Conservation (phyloP, 768 basidiomycete species). For the Dentipellis fragilis region DNA sequence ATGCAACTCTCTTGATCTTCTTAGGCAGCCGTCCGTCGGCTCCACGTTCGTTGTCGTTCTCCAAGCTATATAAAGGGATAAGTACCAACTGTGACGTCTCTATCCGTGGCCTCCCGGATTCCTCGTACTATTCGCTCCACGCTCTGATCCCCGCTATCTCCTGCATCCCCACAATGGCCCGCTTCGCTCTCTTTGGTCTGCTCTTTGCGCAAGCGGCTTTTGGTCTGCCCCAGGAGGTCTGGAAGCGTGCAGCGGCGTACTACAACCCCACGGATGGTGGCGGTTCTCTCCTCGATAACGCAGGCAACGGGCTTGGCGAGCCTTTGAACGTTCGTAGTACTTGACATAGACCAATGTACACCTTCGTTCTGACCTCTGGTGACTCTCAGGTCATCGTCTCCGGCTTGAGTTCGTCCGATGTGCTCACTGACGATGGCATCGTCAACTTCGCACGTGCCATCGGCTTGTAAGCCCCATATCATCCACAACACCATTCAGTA, state of each 20-base stretch:
- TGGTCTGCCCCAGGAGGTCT: background rate
- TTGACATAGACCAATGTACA: no score
- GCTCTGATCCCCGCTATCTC: background rate
- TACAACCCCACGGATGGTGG: slow-evolving; percentile 25
- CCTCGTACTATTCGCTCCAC: background rate
- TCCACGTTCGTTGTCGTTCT: no score
- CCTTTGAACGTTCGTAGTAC: slow-evolving; percentile 30
- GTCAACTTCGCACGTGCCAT: slow-evolving; percentile 51
- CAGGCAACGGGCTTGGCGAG: slow-evolving; percentile 29
- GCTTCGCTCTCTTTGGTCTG: slow-evolving; percentile 7
- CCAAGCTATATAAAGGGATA: background rate
- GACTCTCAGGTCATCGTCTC: slow-evolving; percentile 44
- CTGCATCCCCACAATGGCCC: slow-evolving; percentile 2
- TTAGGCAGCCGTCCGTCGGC: no score
- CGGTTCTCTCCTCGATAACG: slow-evolving; percentile 33
- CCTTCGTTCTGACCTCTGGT: background rate
- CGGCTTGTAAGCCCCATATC: slow-evolving; percentile 39
- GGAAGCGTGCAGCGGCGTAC: slow-evolving; percentile 18
- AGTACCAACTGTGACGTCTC: no score
- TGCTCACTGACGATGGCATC: slow-evolving; percentile 47
- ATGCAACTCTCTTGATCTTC: no score
- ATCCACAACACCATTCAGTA: slow-evolving; percentile 22
- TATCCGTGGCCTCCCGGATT: background rate
- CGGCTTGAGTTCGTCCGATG: slow-evolving; percentile 43
- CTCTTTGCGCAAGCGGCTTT: slow-evolving; percentile 6